Percentiles rank a stretch among this genome's conserved stretches.
These are phyloP conservation scores for Cytospora leucostoma DNA, from an alignment of 2,329 filamentous ascomycete species.

Conservation along the genomic window DNA sequence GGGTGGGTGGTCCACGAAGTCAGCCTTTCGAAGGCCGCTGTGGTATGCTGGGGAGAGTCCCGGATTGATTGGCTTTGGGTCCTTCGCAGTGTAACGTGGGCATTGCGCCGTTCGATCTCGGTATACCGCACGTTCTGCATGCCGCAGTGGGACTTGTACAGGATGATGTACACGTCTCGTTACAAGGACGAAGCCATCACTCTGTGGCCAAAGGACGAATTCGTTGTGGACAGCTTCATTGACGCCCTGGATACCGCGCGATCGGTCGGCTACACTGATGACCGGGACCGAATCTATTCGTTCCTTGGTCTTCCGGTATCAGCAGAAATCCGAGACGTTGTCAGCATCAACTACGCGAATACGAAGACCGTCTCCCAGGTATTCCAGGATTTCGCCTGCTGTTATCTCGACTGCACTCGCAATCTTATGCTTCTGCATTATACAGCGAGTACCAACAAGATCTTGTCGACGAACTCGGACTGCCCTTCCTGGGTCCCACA, in stretches of 20 bases:
- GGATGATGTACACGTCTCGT: background rate
- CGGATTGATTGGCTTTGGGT: background rate
- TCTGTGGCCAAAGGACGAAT: background rate
- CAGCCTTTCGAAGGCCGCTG: background rate
- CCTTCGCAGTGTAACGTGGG: background rate
- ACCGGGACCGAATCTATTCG: constrained; percentile 1
- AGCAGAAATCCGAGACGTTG: background rate
- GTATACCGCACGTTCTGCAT: background rate
- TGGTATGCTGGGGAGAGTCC: background rate
- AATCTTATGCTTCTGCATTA: background rate
- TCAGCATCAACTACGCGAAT: background rate
- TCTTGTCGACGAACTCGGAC: background rate
- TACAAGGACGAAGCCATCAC: background rate
- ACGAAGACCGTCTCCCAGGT: background rate
- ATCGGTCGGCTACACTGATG: background rate
- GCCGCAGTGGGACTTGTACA: background rate
- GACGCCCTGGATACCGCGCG: background rate
- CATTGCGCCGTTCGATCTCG: background rate
- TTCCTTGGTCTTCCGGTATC: background rate
- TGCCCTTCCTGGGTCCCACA: constrained; percentile 7
- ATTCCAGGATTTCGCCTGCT: background rate
- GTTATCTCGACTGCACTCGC: background rate
- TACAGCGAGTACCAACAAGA: background rate
- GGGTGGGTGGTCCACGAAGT: constrained; percentile 14
- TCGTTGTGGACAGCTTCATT: background rate